These are phyloP conservation scores for Saccharomyces paradoxus DNA, from an alignment of 805 yeast species.

Conservation along the genomic window DNA sequence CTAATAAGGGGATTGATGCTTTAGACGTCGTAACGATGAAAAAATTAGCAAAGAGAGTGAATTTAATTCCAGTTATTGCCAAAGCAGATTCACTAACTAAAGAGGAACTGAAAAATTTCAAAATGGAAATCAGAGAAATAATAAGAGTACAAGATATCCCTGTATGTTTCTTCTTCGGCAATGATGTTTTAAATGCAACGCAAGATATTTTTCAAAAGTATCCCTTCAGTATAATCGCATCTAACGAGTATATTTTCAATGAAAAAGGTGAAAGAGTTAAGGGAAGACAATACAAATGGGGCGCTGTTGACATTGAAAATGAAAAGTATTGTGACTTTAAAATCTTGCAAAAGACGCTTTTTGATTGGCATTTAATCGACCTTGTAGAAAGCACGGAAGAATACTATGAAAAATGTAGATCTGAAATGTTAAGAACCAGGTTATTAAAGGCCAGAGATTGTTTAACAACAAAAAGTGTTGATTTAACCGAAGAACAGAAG, in stretches of 20 bases:
- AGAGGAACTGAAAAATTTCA: slow-evolving; percentile 45
- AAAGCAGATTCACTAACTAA: slow-evolving; percentile 60
- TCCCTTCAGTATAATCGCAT: slow-evolving; percentile 70
- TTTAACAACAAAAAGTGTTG: neutral
- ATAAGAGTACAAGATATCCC: slow-evolving; percentile 47
- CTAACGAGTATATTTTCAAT: slow-evolving; percentile 42
- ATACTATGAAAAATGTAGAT: slow-evolving; percentile 65
- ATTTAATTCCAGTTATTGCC: slow-evolving; percentile 73
- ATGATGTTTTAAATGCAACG: slow-evolving; percentile 23
- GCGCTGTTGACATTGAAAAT: slow-evolving; percentile 76
- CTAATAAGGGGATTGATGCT: slow-evolving; percentile 51
- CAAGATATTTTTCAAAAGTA: slow-evolving; percentile 34
- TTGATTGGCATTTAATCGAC: slow-evolving; percentile 69
- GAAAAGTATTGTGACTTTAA: slow-evolving; percentile 68
- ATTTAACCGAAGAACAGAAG: slow-evolving; percentile 1
- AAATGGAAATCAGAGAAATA: slow-evolving; percentile 42
- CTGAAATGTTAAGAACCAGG: slow-evolving; percentile 46
- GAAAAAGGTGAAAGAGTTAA: slow-evolving; percentile 44
- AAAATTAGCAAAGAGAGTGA: slow-evolving; percentile 61
- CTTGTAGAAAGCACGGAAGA: slow-evolving; percentile 66
- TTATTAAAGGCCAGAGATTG: slow-evolving; percentile 21
- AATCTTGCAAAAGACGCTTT: slow-evolving; percentile 52
- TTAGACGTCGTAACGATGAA: slow-evolving; percentile 69
- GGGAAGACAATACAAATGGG: slow-evolving; percentile 82
- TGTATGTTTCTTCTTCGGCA: neutral